phyloP scores from a whole-genome alignment of 2,329 filamentous ascomycete species.

The Sphaerulina populicola region DNA sequence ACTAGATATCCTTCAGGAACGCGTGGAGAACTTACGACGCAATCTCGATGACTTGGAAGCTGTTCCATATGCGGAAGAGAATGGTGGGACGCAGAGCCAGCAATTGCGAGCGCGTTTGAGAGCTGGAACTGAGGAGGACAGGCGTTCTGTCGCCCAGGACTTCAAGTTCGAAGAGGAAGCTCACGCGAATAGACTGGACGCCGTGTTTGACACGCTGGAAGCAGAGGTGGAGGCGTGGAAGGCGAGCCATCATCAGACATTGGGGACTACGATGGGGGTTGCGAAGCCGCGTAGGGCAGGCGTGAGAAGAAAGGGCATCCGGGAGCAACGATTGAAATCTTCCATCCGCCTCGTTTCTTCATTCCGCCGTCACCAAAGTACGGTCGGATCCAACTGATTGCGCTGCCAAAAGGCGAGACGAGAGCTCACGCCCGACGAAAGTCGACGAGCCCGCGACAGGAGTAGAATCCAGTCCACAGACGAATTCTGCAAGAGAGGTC shows the following conservation, averaged over 20 bases:
- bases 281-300: background rate
- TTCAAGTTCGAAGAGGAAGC: background rate
- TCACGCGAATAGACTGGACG: background rate
- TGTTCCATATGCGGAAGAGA: slow-evolving; percentile 1
- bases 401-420: too few relatives aligned
- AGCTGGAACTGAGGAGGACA: background rate
- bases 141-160: background rate
- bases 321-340: too few relatives aligned
- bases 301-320: too few relatives aligned
- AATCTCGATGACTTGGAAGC: slow-evolving; percentile 9
- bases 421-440: too few relatives aligned
- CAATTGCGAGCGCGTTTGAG: background rate
- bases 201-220: background rate
- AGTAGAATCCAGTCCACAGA: too few relatives aligned
- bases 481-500: too few relatives aligned
- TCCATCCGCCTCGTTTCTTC: too few relatives aligned
- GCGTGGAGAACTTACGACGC: background rate
- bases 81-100: background rate
- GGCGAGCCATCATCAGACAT: background rate
- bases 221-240: background rate
- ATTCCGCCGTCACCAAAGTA: too few relatives aligned
- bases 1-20: background rate
- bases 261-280: background rate
- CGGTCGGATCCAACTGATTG: too few relatives aligned
- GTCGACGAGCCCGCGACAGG: too few relatives aligned